A percentile compares a stretch with the other conserved stretches of the same genome.
Evolutionary conservation across 345 rosid species (phyloP).

Genomic region (Zanthoxylum bungeanum): DNA sequence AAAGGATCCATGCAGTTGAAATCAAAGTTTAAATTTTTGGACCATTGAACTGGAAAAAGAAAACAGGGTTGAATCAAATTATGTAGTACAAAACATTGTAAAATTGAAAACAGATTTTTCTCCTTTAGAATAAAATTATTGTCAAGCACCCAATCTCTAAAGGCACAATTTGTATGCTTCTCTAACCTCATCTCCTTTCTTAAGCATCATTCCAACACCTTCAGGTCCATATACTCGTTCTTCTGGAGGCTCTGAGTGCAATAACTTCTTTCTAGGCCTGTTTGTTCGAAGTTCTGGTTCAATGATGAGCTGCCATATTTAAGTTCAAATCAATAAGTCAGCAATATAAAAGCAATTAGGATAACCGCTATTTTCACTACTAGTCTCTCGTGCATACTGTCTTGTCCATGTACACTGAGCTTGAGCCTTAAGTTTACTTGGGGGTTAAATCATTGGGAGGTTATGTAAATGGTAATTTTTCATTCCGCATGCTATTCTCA

Average conservation of each 20-base stretch:
- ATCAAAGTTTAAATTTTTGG: not conserved
- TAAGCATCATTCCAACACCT: constrained; percentile 64
- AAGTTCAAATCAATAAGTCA: constrained; percentile 12
- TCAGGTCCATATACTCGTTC: constrained; percentile 69
- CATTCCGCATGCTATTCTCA: not conserved
- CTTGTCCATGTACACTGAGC: not conserved
- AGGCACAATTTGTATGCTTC: not conserved
- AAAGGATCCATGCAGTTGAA: not conserved
- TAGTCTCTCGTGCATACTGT: not conserved
- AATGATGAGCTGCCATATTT: constrained; percentile 62
- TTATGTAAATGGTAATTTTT: not conserved
- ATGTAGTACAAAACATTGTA: not conserved
- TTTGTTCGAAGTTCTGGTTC: constrained; percentile 87
- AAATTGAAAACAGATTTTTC: not conserved
- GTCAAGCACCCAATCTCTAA: not conserved
- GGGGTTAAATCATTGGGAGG: not conserved
- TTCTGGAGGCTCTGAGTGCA: constrained; percentile 59
- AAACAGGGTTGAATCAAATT: not conserved
- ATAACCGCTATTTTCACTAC: not conserved
- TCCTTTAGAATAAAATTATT: not conserved
- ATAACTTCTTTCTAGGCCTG: constrained; percentile 60
- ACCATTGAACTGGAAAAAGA: not conserved
- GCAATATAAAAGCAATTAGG: not conserved
- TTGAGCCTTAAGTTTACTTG: not conserved
- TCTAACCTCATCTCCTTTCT: constrained; percentile 86